Conservation (phyloP, 1,139 yeast species). For the Protomyces inouyei region DNA sequence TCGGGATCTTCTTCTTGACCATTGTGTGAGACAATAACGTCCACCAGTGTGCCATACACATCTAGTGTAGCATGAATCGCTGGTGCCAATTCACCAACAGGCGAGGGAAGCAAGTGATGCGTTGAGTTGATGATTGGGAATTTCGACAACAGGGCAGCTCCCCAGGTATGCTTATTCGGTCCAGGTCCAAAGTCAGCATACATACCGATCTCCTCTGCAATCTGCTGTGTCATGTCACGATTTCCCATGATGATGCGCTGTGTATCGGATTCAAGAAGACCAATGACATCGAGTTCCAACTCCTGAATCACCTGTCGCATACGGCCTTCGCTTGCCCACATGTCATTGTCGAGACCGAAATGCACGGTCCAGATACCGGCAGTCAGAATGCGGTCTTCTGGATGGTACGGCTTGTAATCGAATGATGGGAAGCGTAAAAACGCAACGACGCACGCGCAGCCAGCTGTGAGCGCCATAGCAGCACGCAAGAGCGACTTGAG, state of each 20-base stretch:
- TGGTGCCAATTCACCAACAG: constrained; percentile 96
- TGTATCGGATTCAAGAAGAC: constrained; percentile 86
- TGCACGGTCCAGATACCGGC: constrained; percentile 99
- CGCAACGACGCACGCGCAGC: constrained; percentile 40
- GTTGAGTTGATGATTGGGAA: constrained; percentile 88
- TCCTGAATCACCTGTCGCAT: constrained; percentile 80
- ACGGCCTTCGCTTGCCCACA: constrained; percentile 95
- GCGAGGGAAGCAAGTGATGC: constrained; percentile 88
- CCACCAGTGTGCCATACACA: constrained; percentile 77
- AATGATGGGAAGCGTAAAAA: constrained; percentile 56
- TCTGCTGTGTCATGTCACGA: constrained; percentile 82
- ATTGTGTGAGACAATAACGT: constrained; percentile 92
- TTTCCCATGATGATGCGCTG: constrained; percentile 93
- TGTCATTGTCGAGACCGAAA: constrained; percentile 91
- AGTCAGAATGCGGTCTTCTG: constrained; percentile 68
- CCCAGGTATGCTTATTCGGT: constrained; percentile 98
- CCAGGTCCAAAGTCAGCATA: constrained; percentile 97
- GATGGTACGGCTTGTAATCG: constrained; percentile 69
- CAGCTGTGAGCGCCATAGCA: constrained; percentile 36
- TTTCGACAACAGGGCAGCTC: constrained; percentile 83
- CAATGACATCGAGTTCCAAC: constrained; percentile 84
- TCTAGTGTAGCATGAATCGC: constrained; percentile 95
- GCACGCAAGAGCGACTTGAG: constrained; percentile 34
- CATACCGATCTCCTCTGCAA: constrained; percentile 91
- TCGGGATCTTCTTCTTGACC: constrained; percentile 98